Percentiles rank a stretch among this genome's conserved stretches.
Conservation (phyloP, 495 filamentous ascomycete species). For the Friedmanniomyces endolithicus region DNA sequence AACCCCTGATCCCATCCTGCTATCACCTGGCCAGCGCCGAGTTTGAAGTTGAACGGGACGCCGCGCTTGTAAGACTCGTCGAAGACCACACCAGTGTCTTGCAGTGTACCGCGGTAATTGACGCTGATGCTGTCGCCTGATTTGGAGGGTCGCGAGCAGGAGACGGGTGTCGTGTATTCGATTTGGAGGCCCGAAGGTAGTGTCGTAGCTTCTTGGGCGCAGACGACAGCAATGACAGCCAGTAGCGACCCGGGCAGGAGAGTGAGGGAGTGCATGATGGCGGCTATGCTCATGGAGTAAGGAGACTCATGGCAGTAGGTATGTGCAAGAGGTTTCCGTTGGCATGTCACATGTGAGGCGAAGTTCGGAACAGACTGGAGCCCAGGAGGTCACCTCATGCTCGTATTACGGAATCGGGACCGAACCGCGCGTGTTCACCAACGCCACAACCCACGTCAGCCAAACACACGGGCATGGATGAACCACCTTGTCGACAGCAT, state of each 20-base stretch:
- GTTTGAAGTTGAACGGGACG: conserved; percentile 59
- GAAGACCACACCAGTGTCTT: conserved; percentile 40
- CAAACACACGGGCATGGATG: too few relatives aligned
- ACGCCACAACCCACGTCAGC: too few relatives aligned
- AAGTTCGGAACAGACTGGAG: too few relatives aligned
- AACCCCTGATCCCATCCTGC: conserved; percentile 89
- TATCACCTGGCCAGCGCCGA: conserved; percentile 76
- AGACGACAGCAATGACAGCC: conserved; percentile 1
- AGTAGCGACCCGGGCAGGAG: conserved; percentile 8
- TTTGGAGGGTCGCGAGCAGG: conserved; percentile 60
- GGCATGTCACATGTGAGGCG: too few relatives aligned
- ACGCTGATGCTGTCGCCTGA: conserved; percentile 69
- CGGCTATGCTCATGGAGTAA: not conserved
- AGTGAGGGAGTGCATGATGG: conserved; percentile 3
- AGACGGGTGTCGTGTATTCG: conserved; percentile 58
- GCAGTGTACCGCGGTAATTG: conserved; percentile 77
- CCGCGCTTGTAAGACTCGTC: conserved; percentile 63
- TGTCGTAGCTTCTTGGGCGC: not conserved
- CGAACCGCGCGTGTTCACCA: too few relatives aligned
- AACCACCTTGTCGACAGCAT: too few relatives aligned
- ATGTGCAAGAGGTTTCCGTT: too few relatives aligned
- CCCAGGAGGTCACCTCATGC: too few relatives aligned
- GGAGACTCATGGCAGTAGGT: too few relatives aligned
- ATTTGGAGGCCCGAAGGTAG: conserved; percentile 48
- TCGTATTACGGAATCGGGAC: too few relatives aligned